These are phyloP conservation scores for Candida caryicola DNA, from an alignment of 805 yeast genomes.

Conservation along the genomic window DNA sequence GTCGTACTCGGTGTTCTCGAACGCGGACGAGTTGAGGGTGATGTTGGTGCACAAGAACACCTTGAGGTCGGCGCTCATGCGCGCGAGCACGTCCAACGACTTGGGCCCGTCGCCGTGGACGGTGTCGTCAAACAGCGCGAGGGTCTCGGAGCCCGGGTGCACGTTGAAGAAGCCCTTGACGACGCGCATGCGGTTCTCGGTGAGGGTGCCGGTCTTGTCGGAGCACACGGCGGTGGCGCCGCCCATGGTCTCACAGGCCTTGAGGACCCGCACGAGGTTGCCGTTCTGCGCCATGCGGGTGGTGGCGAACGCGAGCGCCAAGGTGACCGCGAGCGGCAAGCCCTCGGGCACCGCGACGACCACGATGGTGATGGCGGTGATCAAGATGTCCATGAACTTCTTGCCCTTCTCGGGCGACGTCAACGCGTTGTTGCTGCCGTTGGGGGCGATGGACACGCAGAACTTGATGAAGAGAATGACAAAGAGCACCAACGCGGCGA, in stretches of 20 bases:
- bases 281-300: constrained; percentile 97
- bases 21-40: constrained; percentile 82
- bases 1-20: constrained; percentile 58
- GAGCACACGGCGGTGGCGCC: constrained; percentile 96
- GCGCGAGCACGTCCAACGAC: constrained; percentile 22
- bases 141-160: constrained; percentile 18
- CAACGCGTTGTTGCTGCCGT: constrained; percentile 36
- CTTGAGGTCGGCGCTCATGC: constrained; percentile 21
- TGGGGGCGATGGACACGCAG: constrained; percentile 56
- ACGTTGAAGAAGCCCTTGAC: constrained; percentile 70
- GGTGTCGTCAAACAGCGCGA: constrained; percentile 51
- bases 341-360: constrained; percentile 99
- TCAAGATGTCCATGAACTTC: constrained; percentile 77
- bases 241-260: constrained; percentile 98
- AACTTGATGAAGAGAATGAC: constrained; percentile 76
- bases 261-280: constrained; percentile 88
- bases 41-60: constrained; percentile 51
- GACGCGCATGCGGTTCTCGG: constrained; percentile 91
- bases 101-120: constrained; percentile 17
- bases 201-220: constrained; percentile 95
- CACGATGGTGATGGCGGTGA: constrained; percentile 86
- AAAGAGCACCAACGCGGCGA: constrained; percentile 81
- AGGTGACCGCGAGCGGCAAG: constrained; percentile 92
- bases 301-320: constrained; percentile 96
- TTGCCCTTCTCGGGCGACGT: constrained; percentile 77